These are phyloP conservation scores for Salix dunnii DNA, from an alignment of 345 rosid species.

Conservation along the genomic window DNA sequence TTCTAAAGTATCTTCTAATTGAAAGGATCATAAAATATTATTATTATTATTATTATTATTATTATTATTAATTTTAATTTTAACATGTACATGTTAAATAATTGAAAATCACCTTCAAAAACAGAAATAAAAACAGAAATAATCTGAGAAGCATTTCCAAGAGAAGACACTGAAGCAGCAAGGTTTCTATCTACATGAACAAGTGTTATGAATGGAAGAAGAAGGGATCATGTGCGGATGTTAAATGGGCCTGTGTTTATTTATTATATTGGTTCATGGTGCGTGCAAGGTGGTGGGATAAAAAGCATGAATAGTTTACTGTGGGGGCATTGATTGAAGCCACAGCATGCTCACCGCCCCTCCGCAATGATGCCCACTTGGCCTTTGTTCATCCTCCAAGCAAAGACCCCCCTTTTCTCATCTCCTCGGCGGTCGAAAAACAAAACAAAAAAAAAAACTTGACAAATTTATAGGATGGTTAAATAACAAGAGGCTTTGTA, in stretches of 20 bases:
- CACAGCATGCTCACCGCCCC: conserved; percentile 22
- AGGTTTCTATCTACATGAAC: neutral
- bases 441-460: neutral
- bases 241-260: neutral
- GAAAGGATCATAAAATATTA: too few species aligned
- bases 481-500: neutral
- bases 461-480: conserved; percentile 3
- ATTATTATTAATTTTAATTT: too few species aligned
- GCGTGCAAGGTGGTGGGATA: neutral
- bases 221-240: neutral
- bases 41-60: too few species aligned
- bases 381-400: conserved; percentile 46
- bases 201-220: neutral
- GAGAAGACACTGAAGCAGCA: neutral
- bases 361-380: conserved; percentile 21
- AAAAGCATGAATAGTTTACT: conserved; percentile 17
- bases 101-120: too few species aligned
- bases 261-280: too few species aligned
- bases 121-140: too few species aligned
- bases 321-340: conserved; percentile 24
- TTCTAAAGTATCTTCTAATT: too few species aligned
- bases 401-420: conserved; percentile 6
- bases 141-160: too few species aligned
- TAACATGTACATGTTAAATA: rapidly evolving
- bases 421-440: neutral